These are phyloP conservation scores for Phytophthora europaea DNA, from an alignment of 352 stramenopile species.

Conservation along the genomic window DNA sequence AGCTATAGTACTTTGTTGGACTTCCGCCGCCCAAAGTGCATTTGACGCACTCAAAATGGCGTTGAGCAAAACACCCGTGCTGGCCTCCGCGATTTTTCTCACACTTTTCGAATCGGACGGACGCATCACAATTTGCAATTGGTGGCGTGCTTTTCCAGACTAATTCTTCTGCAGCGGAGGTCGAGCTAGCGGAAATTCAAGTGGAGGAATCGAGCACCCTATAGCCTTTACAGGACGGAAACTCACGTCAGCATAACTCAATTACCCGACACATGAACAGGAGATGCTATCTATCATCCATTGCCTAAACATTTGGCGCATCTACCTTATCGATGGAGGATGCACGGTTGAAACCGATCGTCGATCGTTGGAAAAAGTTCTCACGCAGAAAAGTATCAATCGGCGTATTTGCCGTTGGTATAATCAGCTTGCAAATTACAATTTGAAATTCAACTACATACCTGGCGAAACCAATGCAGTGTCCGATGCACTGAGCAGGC, in stretches of 20 bases:
- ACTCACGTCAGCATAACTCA: slow-evolving; percentile 13
- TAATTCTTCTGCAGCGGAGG: background rate
- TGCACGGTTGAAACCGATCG: slow-evolving; percentile 17
- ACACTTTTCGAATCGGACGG: slow-evolving; percentile 3
- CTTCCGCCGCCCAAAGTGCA: background rate
- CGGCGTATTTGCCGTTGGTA: slow-evolving; percentile 14
- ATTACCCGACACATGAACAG: slow-evolving; percentile 25
- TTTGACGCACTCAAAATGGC: slow-evolving; percentile 11
- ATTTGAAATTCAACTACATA: slow-evolving; percentile 8
- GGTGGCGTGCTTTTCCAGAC: slow-evolving; percentile 8
- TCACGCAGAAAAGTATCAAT: slow-evolving; percentile 15
- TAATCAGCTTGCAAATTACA: slow-evolving; percentile 8
- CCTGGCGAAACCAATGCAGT: slow-evolving; percentile 19
- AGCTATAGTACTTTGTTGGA: slow-evolving; percentile 9
- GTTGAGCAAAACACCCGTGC: background rate
- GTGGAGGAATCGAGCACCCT: slow-evolving; percentile 2
- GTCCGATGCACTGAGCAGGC: slow-evolving; percentile 6
- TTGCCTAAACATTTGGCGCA: slow-evolving; percentile 12
- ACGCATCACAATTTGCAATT: slow-evolving; percentile 15
- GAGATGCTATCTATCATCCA: slow-evolving; percentile 23
- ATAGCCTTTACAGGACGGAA: slow-evolving; percentile 16
- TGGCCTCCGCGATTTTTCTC: background rate
- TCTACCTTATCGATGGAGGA: slow-evolving; percentile 13
- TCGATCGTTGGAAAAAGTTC: slow-evolving; percentile 14
- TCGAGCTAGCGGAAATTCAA: slow-evolving; percentile 8